Base-by-base conservation (phyloP, 2,329 filamentous ascomycete species). In the Penicillium fuscoglaucum region DNA sequence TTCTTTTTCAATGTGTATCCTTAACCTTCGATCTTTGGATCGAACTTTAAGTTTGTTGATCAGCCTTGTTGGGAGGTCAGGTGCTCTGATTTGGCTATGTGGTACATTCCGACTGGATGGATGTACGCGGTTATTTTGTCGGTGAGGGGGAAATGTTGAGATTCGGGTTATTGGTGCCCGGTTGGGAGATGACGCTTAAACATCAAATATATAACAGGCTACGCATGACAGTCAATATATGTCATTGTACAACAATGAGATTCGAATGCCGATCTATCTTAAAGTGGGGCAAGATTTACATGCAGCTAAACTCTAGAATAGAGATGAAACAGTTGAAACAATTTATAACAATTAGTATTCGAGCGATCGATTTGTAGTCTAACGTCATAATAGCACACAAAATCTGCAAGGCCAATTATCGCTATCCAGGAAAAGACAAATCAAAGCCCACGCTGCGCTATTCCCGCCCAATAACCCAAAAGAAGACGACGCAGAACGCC, bases 291-390 rank as follows among this genome's bases (percentile, higher is more conserved):
- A 57, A 26, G 54, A 62, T 63, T 51, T 24, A 37, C 13, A 44
- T 33, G 49, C 55, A 54, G 28, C 50, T 54, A 54, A 52, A 53
- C 21, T 19, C 7, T 28, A 44, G 43, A 45, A 44, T 17, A 9
- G 3, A 21, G 47, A 55, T 41, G 12, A 28, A 46, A 46, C 15
- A 17, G 2, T n/a, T 29, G 6, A 19, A 31, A 39, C 33, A 13
- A 31, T 31, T 24, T 17, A 29, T 19, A 44, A 19, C 9, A 19
- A 24, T 35, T 47, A 57, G 43, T 53, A 64, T 44, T 61, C 48
- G 49, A 62, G 57, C 44, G 60, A 64, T 61, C 52, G 63, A 60
- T 58, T 48, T 57, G 47, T 53, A 67, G 56, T 67, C 63, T 67
- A 67, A 61, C 29, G 53, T 57, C 43, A 52, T 63, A 9, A 59